Evolutionary conservation across 2,329 filamentous ascomycete species (phyloP).

Genomic region (Botrytis aclada): DNA sequence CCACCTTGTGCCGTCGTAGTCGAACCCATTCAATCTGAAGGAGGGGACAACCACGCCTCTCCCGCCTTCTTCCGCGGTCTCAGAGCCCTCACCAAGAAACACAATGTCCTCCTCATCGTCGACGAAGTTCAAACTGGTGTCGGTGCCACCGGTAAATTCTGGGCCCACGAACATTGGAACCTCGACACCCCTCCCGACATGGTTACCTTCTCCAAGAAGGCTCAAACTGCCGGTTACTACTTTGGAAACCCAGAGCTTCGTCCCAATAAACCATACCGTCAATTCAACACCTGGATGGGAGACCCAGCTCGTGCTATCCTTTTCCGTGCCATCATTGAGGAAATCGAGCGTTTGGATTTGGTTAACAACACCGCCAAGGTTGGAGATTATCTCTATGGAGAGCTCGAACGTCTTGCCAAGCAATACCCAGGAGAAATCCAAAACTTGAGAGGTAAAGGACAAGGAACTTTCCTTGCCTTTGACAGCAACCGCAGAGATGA

Average conservation of each 20-base stretch:
- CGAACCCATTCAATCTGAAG: conserved; percentile 80
- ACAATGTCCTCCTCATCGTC: conserved; percentile 71
- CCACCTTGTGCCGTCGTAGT: conserved; percentile 72
- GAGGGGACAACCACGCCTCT: conserved; percentile 80
- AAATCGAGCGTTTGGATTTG: conserved; percentile 66
- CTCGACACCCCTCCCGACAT: conserved; percentile 71
- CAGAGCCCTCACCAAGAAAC: conserved; percentile 66
- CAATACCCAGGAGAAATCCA: conserved; percentile 67
- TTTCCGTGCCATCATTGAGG: conserved; percentile 73
- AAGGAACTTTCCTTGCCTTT: conserved; percentile 78
- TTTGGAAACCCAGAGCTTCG: conserved; percentile 70
- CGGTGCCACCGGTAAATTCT: conserved; percentile 83
- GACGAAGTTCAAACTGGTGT: conserved; percentile 84
- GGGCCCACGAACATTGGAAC: conserved; percentile 84
- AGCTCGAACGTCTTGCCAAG: conserved; percentile 59
- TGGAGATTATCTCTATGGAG: conserved; percentile 65
- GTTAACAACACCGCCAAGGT: conserved; percentile 60
- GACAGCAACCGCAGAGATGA: conserved; percentile 68
- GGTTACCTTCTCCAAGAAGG: conserved; percentile 88
- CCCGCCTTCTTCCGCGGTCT: conserved; percentile 75
- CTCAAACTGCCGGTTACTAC: conserved; percentile 81
- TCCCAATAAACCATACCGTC: conserved; percentile 78
- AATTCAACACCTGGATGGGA: conserved; percentile 89
- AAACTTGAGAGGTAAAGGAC: conserved; percentile 74
- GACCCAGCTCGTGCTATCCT: conserved; percentile 74